A percentile compares a stretch with the other conserved stretches of the same genome.
These are phyloP conservation scores for Psophocarpus tetragonolobus DNA, from an alignment of 306 rosid genomes.

Conservation along the genomic window DNA sequence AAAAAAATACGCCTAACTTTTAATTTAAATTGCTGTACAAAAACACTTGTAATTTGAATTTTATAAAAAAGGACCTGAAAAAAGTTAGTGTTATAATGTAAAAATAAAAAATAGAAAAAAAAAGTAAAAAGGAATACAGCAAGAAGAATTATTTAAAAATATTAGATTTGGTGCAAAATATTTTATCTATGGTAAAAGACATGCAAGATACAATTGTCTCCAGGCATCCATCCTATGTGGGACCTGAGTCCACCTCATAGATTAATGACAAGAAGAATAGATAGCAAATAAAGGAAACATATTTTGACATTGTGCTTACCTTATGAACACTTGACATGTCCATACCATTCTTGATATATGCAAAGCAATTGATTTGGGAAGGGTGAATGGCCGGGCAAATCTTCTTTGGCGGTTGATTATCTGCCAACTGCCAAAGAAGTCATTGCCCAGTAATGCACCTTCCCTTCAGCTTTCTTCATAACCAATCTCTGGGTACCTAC, in stretches of 20 bases:
- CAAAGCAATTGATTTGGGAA: conserved; percentile 1
- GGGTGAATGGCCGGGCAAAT: conserved; percentile 70
- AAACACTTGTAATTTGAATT: too few relatives aligned
- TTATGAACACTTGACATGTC: neutral
- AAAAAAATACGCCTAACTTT: too few relatives aligned
- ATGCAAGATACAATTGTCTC: neutral
- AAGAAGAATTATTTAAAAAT: neutral
- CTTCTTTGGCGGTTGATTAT: conserved; percentile 70
- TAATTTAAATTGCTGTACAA: too few relatives aligned
- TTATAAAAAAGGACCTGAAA: too few relatives aligned
- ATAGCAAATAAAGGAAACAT: neutral
- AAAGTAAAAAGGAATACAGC: neutral
- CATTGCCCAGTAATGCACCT: conserved; percentile 68
- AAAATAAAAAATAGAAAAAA: too few relatives aligned
- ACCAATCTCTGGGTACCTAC: neutral
- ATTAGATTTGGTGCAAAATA: neutral
- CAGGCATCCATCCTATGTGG: neutral
- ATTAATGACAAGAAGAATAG: neutral
- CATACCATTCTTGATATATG: neutral
- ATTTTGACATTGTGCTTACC: neutral
- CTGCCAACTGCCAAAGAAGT: conserved; percentile 53
- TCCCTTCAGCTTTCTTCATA: conserved; percentile 27
- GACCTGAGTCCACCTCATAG: neutral
- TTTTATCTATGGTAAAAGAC: neutral
- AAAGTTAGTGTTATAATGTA: neutral